Evolutionary conservation across 2,329 filamentous ascomycete genomes (phyloP), one percentile per base, ranked within the genome.

Genomic region (Tolypocladium album): DNA sequence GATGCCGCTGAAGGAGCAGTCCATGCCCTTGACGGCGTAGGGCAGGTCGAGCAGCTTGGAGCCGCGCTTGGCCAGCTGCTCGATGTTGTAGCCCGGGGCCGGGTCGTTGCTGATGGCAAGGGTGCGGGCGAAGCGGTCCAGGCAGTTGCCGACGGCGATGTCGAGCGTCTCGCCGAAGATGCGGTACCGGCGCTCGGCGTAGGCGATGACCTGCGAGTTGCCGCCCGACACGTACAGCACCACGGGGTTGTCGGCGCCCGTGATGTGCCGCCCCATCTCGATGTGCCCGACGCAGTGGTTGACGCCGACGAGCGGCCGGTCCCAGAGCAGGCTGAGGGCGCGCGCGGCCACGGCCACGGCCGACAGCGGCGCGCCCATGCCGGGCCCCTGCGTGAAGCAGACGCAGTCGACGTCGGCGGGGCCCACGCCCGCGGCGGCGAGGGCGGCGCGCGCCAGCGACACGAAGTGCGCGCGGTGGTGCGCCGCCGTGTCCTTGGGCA

Each of bases 201-300:
- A 99, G 55, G 94, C 94, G 66, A 97, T 97, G 34, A 97, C 93
- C 77, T 99, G 93, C 17, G 93, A 96, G 78, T 99, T 99, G 61
- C 94, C 94, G 63, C 94, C 94, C 27, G 86, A 91, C 47, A 97
- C 94, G 75, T 99, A 99, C 45, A 99, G 80, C 56, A 99, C 94
- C 42, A 97, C 92, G 0, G 94, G 94, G 75, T 99, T 93, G 31
- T 83, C 78, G 20, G 94, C 92, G 61, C 90, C 89, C 5, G 94
- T 97, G 71, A 99, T 96, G 61, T 89, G 83, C 57, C 94, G 84
- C 39, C 94, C 94, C 94, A 99, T 99, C 78, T 99, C 94, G 69
- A 99, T 97, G 75, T 99, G 94, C 52, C 94, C 94, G 56, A 99
- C 90, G 74, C 94, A 99, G 76, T 99, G 94, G 76, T 99, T 99